Percentiles rank a stretch among this genome's conserved stretches.
Conservation (phyloP, 495 filamentous ascomycete genomes). For the Aspergillus bertholletiae region DNA sequence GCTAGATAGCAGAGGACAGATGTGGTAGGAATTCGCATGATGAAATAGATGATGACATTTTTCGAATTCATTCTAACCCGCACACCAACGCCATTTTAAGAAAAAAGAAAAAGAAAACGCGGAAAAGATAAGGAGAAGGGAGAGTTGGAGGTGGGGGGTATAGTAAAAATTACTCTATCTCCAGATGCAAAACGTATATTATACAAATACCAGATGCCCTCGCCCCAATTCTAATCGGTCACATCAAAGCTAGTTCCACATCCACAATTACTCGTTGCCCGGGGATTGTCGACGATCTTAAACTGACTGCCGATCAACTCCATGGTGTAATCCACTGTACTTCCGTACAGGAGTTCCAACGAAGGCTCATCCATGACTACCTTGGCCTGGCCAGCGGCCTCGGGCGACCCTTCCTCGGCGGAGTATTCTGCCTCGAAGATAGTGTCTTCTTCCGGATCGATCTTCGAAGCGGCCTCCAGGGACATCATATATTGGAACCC, state of each 20-base stretch:
- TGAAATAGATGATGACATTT: constrained; percentile 22
- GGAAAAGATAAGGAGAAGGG: neutral
- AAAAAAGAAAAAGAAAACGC: constrained; percentile 6
- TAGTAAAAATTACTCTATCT: constrained; percentile 12
- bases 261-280: constrained; percentile 89
- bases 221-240: constrained; percentile 42
- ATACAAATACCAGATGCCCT: neutral
- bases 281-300: constrained; percentile 89
- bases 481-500: constrained; percentile 98
- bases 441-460: constrained; percentile 74
- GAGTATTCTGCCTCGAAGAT: constrained; percentile 42
- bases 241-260: constrained; percentile 99
- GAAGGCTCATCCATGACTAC: constrained; percentile 87
- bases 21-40: constrained; percentile 16
- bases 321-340: constrained; percentile 92
- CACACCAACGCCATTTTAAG: too few species aligned
- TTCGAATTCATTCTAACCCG: constrained; percentile 5
- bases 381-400: constrained; percentile 59
- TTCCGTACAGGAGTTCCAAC: constrained; percentile 84
- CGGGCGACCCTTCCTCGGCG: constrained; percentile 19
- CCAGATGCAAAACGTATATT: neutral
- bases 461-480: constrained; percentile 56
- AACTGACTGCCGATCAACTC: constrained; percentile 98
- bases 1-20: constrained; percentile 6
- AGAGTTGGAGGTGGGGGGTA: constrained; percentile 3